phyloP scores from a whole-genome alignment of 2,329 filamentous ascomycete genomes.

The Anthostomella pinea region DNA sequence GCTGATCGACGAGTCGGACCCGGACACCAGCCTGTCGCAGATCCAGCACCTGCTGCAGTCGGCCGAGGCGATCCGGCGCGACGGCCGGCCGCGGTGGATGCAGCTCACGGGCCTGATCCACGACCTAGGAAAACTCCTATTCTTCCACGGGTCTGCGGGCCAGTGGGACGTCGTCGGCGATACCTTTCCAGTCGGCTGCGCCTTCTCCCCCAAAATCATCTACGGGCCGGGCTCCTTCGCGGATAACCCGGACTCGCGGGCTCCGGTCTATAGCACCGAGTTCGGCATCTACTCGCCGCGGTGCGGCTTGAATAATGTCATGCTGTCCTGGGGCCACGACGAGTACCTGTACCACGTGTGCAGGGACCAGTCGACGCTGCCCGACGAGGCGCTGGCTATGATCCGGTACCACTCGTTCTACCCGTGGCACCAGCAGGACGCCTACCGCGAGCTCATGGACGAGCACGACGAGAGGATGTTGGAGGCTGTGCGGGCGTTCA shows the following conservation, averaged over 20 bases:
- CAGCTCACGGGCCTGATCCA: constrained; percentile 75
- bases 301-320: constrained; percentile 82
- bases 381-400: constrained; percentile 83
- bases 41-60: constrained; percentile 88
- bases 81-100: constrained; percentile 82
- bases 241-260: constrained; percentile 68
- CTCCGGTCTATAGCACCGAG: constrained; percentile 72
- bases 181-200: constrained; percentile 76
- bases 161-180: constrained; percentile 95
- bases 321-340: constrained; percentile 88
- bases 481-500: constrained; percentile 79
- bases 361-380: constrained; percentile 77
- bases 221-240: constrained; percentile 76
- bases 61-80: constrained; percentile 83
- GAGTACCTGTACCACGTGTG: constrained; percentile 85
- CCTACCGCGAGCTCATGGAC: constrained; percentile 80
- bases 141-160: constrained; percentile 77
- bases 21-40: constrained; percentile 81
- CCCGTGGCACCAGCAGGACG: constrained; percentile 81
- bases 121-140: constrained; percentile 76
- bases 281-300: constrained; percentile 76
- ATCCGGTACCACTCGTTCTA: constrained; percentile 93
- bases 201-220: constrained; percentile 73
- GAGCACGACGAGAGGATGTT: constrained; percentile 78
- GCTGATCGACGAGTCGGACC: constrained; percentile 86